Conservation (phyloP, 768 basidiomycete genomes). For the Holtermannia corniformis region DNA sequence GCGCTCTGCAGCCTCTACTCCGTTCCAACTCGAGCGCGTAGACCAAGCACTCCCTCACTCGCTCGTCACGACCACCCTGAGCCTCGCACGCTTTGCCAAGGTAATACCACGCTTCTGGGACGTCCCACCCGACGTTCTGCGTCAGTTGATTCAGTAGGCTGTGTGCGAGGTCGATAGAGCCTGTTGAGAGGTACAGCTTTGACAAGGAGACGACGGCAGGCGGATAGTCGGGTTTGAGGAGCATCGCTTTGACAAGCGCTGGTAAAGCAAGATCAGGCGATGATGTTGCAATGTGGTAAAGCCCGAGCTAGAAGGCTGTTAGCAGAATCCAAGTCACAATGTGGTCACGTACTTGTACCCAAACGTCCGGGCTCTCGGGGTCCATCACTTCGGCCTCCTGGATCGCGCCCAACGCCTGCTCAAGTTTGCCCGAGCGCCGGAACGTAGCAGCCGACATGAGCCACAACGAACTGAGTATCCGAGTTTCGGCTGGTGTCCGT, state of each 20-base stretch:
- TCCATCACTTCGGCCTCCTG: constrained; percentile 89
- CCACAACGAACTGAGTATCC: constrained; percentile 79
- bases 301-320: constrained; percentile 51
- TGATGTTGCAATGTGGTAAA: constrained; percentile 58
- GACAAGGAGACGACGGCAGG: constrained; percentile 69
- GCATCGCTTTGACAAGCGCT: constrained; percentile 78
- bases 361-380: constrained; percentile 76
- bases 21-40: constrained; percentile 52
- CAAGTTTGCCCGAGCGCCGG: constrained; percentile 74
- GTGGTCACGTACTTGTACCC: constrained; percentile 68
- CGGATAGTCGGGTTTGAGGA: constrained; percentile 69
- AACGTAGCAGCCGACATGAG: constrained; percentile 90
- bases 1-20: constrained; percentile 37
- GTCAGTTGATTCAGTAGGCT: constrained; percentile 69
- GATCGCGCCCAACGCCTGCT: constrained; percentile 80
- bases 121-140: constrained; percentile 74
- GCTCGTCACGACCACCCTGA: constrained; percentile 56
- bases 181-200: constrained; percentile 56
- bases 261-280: constrained; percentile 54
- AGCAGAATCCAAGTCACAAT: constrained; percentile 3
- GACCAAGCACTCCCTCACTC: constrained; percentile 63
- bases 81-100: constrained; percentile 70
- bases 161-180: constrained; percentile 69
- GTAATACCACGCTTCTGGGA: constrained; percentile 90
- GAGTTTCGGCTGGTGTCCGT: constrained; percentile 49